These are phyloP conservation scores for Truncatella angustata DNA, from an alignment of 2,329 filamentous ascomycete genomes.

Conservation along the genomic window DNA sequence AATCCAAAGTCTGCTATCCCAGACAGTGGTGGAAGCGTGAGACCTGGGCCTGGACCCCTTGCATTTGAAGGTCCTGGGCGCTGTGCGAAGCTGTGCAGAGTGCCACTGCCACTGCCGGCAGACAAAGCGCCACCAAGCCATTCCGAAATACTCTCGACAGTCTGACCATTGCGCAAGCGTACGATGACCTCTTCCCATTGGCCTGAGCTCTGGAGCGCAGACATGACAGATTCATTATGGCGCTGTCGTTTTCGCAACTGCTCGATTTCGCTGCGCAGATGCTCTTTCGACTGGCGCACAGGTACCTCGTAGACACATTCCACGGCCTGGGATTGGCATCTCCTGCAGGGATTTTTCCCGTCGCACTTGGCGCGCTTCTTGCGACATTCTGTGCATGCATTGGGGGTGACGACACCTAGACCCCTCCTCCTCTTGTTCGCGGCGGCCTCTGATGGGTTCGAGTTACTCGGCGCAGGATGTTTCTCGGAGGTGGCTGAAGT, in stretches of 20 bases:
- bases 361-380: constrained; percentile 66
- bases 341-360: constrained; percentile 52
- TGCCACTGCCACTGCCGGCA: constrained; percentile 28
- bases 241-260: constrained; percentile 52
- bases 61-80: constrained; percentile 15
- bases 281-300: constrained; percentile 63
- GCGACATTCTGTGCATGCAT: constrained; percentile 60
- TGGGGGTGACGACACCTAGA: constrained; percentile 55
- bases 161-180: constrained; percentile 52
- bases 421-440: constrained; percentile 53
- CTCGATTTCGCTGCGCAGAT: constrained; percentile 59
- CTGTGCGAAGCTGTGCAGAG: constrained; percentile 20
- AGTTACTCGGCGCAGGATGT: constrained; percentile 15
- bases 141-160: constrained; percentile 54
- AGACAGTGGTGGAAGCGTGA: constrained; percentile 24
- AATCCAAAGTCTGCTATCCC: constrained; percentile 19
- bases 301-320: constrained; percentile 62
- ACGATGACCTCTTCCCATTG: constrained; percentile 54
- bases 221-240: constrained; percentile 53
- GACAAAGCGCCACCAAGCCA: constrained; percentile 42
- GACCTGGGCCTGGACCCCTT: too few relatives aligned
- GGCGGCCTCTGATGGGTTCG: constrained; percentile 13
- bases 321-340: constrained; percentile 53
- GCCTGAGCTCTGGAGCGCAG: constrained; percentile 50
- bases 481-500: constrained; percentile 22